Evolutionary conservation across 805 yeast genomes (phyloP), one percentile per base, ranked within the genome.

Genomic region (Kurtzmaniella fragi): DNA sequence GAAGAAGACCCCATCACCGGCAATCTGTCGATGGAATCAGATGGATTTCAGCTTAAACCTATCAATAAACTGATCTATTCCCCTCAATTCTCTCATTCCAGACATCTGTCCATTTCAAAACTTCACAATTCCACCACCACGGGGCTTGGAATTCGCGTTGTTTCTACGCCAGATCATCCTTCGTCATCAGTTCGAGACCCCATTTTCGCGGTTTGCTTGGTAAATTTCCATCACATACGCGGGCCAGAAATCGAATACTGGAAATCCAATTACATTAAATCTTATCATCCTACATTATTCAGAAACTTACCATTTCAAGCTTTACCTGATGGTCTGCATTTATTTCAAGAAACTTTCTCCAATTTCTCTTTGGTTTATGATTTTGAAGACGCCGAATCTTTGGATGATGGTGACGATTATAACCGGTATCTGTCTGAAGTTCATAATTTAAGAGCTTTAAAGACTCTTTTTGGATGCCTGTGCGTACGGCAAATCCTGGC

Each of bases 201-300:
- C 49, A 75, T 91, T 2, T 81, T 86, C 57, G 96, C 96, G 10
- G 76, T 90, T 3, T 83, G 95, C 47, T 75, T 93, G 11, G 95
- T 90, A 15, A 95, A 95, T 48, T 91, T 91, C 70, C 95, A 91
- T 56, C 98, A 93, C 53, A 59, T 65, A 23, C 70, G 95, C 42
- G 99, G 99, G 2, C 98, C 99, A 0, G 97, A 93, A 57, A 78
- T 93, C 17, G 97, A 91, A 59, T 89, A 86, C 62, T 86, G 96
- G 88, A 54, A 54, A 37, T 71, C 82, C 15, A 78, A 75, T 52
- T 64, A 65, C 42, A 60, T 61, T 26, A 49, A 54, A 2, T 62
- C 63, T 32, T 58, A 62, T 38, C 49, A 56, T 28, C 62, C 62
- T 16, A 60, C 64, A 31, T 62, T 84, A 14, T 93, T 96, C 90